phyloP scores from a whole-genome alignment of 345 rosid genomes.

The Eucalyptus coolabah region DNA sequence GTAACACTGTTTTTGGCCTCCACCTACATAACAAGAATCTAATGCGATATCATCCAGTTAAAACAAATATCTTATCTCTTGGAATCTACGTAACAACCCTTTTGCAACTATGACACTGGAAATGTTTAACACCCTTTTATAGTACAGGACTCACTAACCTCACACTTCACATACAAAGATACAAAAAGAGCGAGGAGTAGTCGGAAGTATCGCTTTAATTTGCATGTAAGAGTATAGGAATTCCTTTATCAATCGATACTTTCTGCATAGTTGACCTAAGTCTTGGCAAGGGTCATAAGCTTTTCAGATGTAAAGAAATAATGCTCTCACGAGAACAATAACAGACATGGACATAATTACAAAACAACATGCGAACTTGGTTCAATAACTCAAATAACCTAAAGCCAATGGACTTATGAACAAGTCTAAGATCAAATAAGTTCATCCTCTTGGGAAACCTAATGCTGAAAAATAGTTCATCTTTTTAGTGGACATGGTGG shows the following conservation, averaged over 20 bases:
- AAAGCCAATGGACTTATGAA: not conserved
- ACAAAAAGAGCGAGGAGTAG: not conserved
- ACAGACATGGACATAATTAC: not conserved
- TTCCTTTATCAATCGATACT: not conserved
- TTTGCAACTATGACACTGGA: too few species aligned
- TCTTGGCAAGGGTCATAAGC: not conserved
- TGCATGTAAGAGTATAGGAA: not conserved
- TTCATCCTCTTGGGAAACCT: not conserved
- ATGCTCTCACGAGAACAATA: not conserved
- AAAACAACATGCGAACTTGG: not conserved
- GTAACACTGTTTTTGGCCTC: too few species aligned
- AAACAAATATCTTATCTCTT: not conserved
- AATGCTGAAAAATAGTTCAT: not conserved
- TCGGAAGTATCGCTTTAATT: not conserved
- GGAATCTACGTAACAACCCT: not conserved
- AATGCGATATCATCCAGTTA: not conserved
- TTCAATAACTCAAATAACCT: not conserved
- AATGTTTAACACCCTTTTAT: too few species aligned
- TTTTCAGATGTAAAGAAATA: not conserved
- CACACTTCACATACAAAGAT: not conserved
- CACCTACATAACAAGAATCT: too few species aligned
- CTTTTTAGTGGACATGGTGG: not conserved
- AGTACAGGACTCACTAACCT: not conserved
- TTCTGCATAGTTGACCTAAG: not conserved
- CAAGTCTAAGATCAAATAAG: not conserved